Conservation (phyloP, 1,284 basidiomycete species). For the Pseudozyma pruni region DNA sequence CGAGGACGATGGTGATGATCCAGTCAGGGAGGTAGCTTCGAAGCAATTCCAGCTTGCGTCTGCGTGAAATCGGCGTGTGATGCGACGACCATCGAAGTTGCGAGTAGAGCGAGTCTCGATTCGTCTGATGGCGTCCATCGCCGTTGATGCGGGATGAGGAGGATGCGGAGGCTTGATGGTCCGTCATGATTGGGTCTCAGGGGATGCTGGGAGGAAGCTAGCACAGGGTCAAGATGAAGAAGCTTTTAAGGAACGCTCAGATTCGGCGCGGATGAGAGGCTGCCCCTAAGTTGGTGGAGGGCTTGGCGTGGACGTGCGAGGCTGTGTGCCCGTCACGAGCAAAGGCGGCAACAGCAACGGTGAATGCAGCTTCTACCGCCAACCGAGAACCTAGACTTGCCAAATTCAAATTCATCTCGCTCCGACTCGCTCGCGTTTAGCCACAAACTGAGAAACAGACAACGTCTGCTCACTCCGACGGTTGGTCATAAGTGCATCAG, state of each 20-base stretch:
- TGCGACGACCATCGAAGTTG: constrained; percentile 33
- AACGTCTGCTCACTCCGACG: too few species aligned
- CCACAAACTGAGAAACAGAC: too few species aligned
- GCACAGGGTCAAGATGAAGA: not conserved
- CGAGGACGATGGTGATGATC: constrained; percentile 51
- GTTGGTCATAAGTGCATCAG: too few species aligned
- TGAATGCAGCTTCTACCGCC: too few species aligned
- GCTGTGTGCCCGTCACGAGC: not conserved
- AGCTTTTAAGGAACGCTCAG: too few species aligned
- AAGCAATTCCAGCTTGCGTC: constrained; percentile 26
- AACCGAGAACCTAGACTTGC: too few species aligned
- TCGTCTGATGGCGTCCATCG: not conserved
- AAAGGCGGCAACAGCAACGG: not conserved
- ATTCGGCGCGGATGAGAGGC: not conserved
- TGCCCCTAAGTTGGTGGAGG: constrained; percentile 3
- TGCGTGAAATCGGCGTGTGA: constrained; percentile 20
- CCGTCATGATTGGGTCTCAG: not conserved
- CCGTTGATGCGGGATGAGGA: not conserved
- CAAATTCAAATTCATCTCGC: too few species aligned
- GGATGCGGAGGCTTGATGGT: not conserved
- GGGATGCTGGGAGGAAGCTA: not conserved
- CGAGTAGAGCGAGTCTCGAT: constrained; percentile 39
- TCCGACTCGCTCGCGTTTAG: too few species aligned
- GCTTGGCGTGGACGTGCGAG: too few species aligned
- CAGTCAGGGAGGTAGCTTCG: constrained; percentile 59